Evolutionary conservation across 495 filamentous ascomycete species (phyloP).

Genomic region (Aspergillus baeticus): DNA sequence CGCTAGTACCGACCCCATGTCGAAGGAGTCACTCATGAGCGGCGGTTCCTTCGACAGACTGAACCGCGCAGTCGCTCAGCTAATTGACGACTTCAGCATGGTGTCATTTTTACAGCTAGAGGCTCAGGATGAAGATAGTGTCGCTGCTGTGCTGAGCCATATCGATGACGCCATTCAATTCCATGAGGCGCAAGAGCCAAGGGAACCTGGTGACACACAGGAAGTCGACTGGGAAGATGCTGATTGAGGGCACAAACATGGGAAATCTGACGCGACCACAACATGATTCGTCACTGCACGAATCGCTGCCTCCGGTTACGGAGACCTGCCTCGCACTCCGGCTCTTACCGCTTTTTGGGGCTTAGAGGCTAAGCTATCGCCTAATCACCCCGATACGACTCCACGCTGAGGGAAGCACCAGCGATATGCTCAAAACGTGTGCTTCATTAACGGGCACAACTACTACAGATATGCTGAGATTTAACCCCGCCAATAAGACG

Average conservation of each 20-base stretch:
- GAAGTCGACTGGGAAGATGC: constrained; percentile 64
- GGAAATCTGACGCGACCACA: background rate
- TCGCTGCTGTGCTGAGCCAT: constrained; percentile 86
- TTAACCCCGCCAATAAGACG: background rate
- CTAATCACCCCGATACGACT: background rate
- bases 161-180: constrained; percentile 96
- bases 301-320: background rate
- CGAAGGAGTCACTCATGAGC: constrained; percentile 67
- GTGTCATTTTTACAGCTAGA: constrained; percentile 90
- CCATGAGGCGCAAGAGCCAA: constrained; percentile 93
- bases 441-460: background rate
- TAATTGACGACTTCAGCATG: constrained; percentile 98
- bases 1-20: constrained; percentile 52
- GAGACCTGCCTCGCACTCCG: background rate
- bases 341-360: background rate
- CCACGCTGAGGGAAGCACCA: background rate
- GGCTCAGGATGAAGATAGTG: constrained; percentile 90
- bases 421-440: background rate
- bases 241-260: constrained; percentile 10
- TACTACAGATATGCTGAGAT: background rate
- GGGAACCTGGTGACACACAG: constrained; percentile 77
- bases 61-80: constrained; percentile 78
- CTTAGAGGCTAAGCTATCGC: background rate
- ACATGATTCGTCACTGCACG: background rate
- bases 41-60: constrained; percentile 74